Evolutionary conservation across 139 green algal genomes (phyloP).

Genomic region (Coccomyxa sp.): DNA sequence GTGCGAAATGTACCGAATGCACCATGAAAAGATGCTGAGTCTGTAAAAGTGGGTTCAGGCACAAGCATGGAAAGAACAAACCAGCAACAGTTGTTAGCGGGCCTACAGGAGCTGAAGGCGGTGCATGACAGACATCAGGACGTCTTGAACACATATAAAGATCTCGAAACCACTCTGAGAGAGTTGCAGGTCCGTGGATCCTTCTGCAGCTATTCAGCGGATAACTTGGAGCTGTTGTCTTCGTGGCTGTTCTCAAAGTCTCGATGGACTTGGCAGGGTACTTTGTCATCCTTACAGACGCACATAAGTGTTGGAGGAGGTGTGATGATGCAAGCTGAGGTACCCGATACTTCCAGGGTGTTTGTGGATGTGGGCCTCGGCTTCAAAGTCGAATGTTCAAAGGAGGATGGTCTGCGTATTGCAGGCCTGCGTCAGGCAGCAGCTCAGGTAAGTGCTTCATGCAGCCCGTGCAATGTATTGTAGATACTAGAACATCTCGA

Average conservation of each 20-base stretch:
- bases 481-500: no score
- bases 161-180: background rate
- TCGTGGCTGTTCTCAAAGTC: no score
- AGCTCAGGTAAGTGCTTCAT: background rate
- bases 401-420: constrained; percentile 8
- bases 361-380: constrained; percentile 43
- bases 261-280: no score
- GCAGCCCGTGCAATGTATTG: no score
- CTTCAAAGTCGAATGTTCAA: constrained; percentile 38
- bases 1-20: no score
- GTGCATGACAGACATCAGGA: background rate
- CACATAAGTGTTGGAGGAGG: constrained; percentile 32
- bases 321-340: constrained; percentile 27
- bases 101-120: background rate
- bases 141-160: background rate
- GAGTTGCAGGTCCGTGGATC: no score
- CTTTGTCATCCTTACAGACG: background rate
- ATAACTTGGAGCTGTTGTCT: no score
- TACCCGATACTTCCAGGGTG: constrained; percentile 31
- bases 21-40: no score
- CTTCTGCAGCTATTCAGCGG: no score
- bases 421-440: constrained; percentile 5
- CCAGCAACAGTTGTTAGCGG: background rate
- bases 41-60: no score
- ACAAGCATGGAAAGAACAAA: no score